Evolutionary conservation across 495 filamentous ascomycete species (phyloP).

Genomic region (Parathielavia hyrcaniae): DNA sequence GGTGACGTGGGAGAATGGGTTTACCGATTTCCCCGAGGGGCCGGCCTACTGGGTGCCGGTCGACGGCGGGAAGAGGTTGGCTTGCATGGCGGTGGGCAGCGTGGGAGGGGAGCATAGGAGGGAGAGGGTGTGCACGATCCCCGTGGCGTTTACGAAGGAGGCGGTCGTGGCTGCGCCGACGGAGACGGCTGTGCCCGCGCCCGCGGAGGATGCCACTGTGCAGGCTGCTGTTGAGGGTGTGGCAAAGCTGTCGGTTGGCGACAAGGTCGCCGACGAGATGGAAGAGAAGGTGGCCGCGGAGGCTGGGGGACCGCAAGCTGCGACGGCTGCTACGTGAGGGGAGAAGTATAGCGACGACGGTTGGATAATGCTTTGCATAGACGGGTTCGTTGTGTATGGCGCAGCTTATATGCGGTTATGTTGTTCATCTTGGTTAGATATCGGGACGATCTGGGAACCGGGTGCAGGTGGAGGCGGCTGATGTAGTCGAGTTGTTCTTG

Average conservation of each 20-base stretch:
- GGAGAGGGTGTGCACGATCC: conserved; percentile 42
- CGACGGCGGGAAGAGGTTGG: conserved; percentile 37
- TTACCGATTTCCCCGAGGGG: conserved; percentile 42
- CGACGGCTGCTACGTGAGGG: not conserved
- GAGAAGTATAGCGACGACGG: not conserved
- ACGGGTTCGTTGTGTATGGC: conserved; percentile 7
- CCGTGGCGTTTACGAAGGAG: conserved; percentile 28
- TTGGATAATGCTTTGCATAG: not conserved
- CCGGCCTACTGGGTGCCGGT: conserved; percentile 45
- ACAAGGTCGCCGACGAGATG: conserved; percentile 12
- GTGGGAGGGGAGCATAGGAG: conserved; percentile 31
- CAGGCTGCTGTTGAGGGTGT: conserved; percentile 18
- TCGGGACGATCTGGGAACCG: too few species aligned
- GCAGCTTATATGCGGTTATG: not conserved
- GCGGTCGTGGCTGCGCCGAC: conserved; percentile 1
- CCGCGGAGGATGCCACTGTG: not conserved
- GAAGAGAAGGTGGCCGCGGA: conserved; percentile 24
- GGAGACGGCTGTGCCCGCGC: conserved; percentile 7
- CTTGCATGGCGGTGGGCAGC: conserved; percentile 44
- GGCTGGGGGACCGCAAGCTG: conserved; percentile 1
- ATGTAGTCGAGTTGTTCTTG: too few species aligned
- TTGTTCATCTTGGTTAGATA: not conserved
- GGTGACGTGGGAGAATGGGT: conserved; percentile 45
- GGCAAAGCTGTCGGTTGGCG: conserved; percentile 17
- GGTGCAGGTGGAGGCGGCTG: too few species aligned